Base-by-base conservation (phyloP, 768 basidiomycete genomes). In the Trametopsis cervina region DNA sequence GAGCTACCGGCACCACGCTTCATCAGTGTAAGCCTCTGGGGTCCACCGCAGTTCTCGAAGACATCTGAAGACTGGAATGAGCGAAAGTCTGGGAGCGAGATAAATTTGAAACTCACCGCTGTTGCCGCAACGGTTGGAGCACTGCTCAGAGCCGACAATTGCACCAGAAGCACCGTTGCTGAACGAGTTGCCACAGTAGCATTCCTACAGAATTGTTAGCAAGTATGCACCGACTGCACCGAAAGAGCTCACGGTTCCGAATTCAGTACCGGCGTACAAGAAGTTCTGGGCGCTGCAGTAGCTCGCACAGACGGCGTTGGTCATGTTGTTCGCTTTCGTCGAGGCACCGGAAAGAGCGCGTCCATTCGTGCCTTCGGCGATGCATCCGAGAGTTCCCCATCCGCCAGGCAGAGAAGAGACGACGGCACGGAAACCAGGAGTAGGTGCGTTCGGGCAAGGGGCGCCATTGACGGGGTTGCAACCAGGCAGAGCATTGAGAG, bases 241-340 rank as follows among this genome's bases (percentile, higher is more conserved):
- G 41, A 42, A 23, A 52, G 56, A 44, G 53, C 55, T 33, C 48
- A 54, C 58, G 48, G 57, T 55, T 26, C 54, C 44, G 50, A 54
- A 63, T 52, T 63, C 62, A 40, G 54, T 49, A 24, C 60, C 62
- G 7, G 60, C 62, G 40, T 58, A 51, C 44, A 36, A 46, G 56
- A 55, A 63, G 43, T 53, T 54, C 53, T 57, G 48, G 54, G 47
- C 41, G n/a, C 38, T 51, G 43, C 59, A 60, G 57, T 52, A 60
- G 41, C 38, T 40, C n/a, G 57, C 59, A 39, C 59, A 60, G 36
- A 23, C 39, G 35, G 47, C 52, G 36, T 35, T 39, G 10, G 57
- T 58, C 59, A 60, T 60, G 55, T 55, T 55, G 33, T 40, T 18
- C 39, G 45, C 27, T 20, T 40, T 52, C 42, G 46, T 57, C 38